Evolutionary conservation across 2,329 filamentous ascomycete species (phyloP).

Genomic region (Elsinoe australis): DNA sequence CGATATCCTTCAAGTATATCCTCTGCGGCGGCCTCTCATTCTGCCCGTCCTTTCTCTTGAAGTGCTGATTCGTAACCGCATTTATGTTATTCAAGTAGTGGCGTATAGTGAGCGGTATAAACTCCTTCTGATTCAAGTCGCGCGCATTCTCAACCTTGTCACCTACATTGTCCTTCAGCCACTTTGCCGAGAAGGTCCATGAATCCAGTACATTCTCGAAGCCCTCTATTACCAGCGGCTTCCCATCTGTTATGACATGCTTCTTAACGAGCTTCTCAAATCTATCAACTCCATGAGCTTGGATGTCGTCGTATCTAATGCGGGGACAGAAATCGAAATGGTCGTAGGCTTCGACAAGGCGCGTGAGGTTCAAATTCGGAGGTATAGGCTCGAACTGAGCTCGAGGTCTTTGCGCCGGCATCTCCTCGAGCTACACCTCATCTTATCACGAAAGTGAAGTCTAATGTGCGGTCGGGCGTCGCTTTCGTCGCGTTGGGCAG

Average conservation of each 20-base stretch:
- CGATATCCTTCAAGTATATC: constrained; percentile 93
- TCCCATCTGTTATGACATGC: constrained; percentile 77
- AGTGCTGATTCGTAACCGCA: constrained; percentile 73
- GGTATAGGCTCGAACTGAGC: constrained; percentile 89
- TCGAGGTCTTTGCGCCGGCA: constrained; percentile 73
- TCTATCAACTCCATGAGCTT: constrained; percentile 63
- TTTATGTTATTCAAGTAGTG: constrained; percentile 88
- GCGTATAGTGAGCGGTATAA: constrained; percentile 76
- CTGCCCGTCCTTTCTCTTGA: constrained; percentile 60
- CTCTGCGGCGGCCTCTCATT: constrained; percentile 73
- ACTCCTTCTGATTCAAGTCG: constrained; percentile 63
- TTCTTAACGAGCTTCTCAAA: constrained; percentile 80
- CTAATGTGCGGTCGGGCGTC: too few species aligned
- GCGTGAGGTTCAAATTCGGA: constrained; percentile 70
- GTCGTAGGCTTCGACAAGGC: constrained; percentile 65
- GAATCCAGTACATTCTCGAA: constrained; percentile 70
- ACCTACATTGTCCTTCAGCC: constrained; percentile 71
- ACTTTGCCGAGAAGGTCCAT: constrained; percentile 69
- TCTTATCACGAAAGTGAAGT: not conserved
- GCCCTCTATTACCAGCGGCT: constrained; percentile 83
- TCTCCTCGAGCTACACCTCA: constrained; percentile 35
- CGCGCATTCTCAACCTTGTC: constrained; percentile 79
- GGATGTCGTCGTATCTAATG: constrained; percentile 70
- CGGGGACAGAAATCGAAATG: constrained; percentile 85
- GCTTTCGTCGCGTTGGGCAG: too few species aligned